phyloP scores from a whole-genome alignment of 1,284 basidiomycete genomes.

The Cronartium quercuum region DNA sequence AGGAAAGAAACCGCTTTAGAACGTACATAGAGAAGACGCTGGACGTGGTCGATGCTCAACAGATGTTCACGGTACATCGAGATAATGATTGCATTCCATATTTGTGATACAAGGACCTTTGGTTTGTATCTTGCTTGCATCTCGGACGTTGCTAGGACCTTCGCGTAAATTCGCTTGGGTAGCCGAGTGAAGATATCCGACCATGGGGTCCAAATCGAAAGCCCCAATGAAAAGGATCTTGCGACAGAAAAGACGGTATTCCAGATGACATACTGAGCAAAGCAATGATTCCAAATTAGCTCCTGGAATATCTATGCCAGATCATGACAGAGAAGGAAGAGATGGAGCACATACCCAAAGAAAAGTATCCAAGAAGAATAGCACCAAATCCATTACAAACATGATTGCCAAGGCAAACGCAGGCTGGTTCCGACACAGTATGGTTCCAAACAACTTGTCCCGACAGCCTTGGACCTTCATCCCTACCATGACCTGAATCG shows the following conservation, averaged over 20 bases:
- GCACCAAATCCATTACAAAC: conserved; percentile 88
- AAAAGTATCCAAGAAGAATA: conserved; percentile 97
- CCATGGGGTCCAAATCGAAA: conserved; percentile 97
- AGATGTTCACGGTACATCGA: conserved; percentile 98
- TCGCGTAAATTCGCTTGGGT: conserved; percentile 90
- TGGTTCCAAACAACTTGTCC: conserved; percentile 73
- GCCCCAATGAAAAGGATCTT: conserved; percentile 77
- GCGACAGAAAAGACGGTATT: conserved; percentile 87
- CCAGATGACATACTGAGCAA: conserved; percentile 64
- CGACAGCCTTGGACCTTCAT: conserved; percentile 83
- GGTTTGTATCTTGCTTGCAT: conserved; percentile 97
- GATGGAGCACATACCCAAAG: conserved; percentile 58
- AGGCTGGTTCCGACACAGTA: conserved; percentile 78
- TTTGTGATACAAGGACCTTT: conserved; percentile 92
- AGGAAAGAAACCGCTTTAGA: neutral
- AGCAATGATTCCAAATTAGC: neutral
- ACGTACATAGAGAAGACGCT: conserved; percentile 18
- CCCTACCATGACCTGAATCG: conserved; percentile 79
- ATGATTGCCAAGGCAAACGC: conserved; percentile 88
- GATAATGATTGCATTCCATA: conserved; percentile 97
- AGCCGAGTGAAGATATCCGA: conserved; percentile 78
- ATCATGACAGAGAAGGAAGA: neutral
- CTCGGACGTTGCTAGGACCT: conserved; percentile 78
- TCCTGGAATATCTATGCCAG: conserved; percentile 55
- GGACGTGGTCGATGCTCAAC: conserved; percentile 50